Evolutionary conservation across 2,329 filamentous ascomycete species (phyloP), one percentile per base, ranked within the genome.

Genomic region (Pseudogymnoascus pannorum): DNA sequence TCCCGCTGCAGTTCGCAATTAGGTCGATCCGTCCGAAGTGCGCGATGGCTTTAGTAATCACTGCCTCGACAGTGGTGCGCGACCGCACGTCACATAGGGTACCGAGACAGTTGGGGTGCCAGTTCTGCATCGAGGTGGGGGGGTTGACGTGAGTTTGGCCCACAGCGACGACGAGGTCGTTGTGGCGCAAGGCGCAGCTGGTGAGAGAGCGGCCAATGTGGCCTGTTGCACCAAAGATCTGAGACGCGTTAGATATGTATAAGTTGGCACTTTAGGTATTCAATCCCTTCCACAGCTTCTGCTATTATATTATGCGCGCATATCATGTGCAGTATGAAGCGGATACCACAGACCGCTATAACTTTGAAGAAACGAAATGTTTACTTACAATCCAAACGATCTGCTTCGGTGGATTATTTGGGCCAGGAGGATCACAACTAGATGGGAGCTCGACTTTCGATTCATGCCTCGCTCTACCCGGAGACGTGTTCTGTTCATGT

Each of bases 221-320:
- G 61, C 94, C 94, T n/a, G 92, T 97, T 57, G 91, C 92, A 57
- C 94, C 94, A 75, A 97, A 99, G 60, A 97, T 80, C 91, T 92
- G 63, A 12, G 63, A 36, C 20, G 29, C 59, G 12, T 51, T 65
- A 65, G 58, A 54, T 12, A 33, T 22, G 64, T 12, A 31, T 57
- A 12, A 40, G 12, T 33, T 22, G 58, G 9, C 9, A 31, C 42
- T 63, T 60, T 58, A 26, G 57, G 35, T 36, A 20, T 12, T 6
- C n/a, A 20, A 62, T 5, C 20, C 18, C 38, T 6, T 12, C 12
- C 29, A 20, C 31, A 36, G 31, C 3, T 14, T 31, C 26, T 26
- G 42, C n/a, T 26, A 9, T 5, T n/a, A 11, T 7, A 48, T 9
- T 6, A 29, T 26, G n/a, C n/a, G 3, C 24, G 14, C 11, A 29